A percentile compares a stretch with the other conserved stretches of the same genome.
Evolutionary conservation across 2,329 filamentous ascomycete genomes (phyloP).

Genomic region (Cladosporium sp.): DNA sequence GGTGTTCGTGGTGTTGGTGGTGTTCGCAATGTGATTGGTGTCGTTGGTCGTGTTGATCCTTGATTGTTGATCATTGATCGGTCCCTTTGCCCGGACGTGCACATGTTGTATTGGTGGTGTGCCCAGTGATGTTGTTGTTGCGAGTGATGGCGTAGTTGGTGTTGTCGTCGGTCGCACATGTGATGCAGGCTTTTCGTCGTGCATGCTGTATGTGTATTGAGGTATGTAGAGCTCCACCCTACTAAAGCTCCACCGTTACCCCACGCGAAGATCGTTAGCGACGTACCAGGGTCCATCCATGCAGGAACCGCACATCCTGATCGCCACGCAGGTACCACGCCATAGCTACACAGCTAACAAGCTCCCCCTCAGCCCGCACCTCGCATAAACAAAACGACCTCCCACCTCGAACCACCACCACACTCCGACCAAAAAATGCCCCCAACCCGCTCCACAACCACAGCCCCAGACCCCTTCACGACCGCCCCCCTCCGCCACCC

Average conservation of each 20-base stretch:
- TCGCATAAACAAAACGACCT: not conserved
- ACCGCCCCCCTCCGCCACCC: constrained; percentile 4
- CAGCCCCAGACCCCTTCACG: not conserved
- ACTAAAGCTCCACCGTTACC: too few relatives aligned
- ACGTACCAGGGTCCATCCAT: not conserved
- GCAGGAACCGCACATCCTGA: not conserved
- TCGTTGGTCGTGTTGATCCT: too few relatives aligned
- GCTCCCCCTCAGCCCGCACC: not conserved
- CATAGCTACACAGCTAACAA: not conserved
- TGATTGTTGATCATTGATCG: too few relatives aligned
- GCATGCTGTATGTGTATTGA: not conserved
- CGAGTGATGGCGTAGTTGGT: too few relatives aligned
- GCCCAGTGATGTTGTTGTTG: too few relatives aligned
- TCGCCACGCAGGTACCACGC: not conserved
- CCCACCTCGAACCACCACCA: not conserved
- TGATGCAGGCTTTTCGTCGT: not conserved
- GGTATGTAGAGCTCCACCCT: too few relatives aligned
- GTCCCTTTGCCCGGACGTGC: too few relatives aligned
- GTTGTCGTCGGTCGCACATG: not conserved
- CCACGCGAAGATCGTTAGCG: too few relatives aligned
- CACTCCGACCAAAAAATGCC: not conserved
- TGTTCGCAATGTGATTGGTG: not conserved
- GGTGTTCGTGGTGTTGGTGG: not conserved
- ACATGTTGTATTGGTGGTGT: too few relatives aligned
- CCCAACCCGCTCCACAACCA: not conserved